Conservation (phyloP, 2,329 filamentous ascomycete genomes). For the Colletotrichum sp. region DNA sequence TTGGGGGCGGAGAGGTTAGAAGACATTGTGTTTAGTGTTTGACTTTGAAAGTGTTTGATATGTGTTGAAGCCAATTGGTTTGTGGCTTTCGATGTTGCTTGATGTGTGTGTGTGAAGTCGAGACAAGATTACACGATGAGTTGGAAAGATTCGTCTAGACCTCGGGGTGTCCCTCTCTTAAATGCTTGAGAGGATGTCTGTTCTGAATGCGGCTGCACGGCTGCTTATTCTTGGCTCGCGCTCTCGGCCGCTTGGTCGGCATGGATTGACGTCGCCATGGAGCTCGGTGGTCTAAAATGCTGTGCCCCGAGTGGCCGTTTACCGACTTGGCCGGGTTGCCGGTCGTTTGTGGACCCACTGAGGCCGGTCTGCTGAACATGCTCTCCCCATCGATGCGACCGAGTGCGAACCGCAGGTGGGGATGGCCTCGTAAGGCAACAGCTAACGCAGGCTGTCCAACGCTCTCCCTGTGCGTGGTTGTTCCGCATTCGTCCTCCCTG, state of each 20-base stretch:
- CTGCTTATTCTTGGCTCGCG: conserved; percentile 5
- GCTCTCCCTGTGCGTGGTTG: neutral
- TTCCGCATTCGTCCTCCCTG: neutral
- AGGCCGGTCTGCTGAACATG: conserved; percentile 10
- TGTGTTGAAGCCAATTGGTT: neutral
- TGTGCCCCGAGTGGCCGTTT: conserved; percentile 20
- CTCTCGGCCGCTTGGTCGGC: conserved; percentile 15
- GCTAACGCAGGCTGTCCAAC: neutral
- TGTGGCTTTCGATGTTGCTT: neutral
- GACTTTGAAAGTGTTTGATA: neutral
- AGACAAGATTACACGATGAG: neutral
- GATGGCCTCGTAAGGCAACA: conserved; percentile 22
- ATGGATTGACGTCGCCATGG: conserved; percentile 16
- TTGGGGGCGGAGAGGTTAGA: neutral
- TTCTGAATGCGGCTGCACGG: conserved; percentile 12
- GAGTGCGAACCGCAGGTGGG: neutral
- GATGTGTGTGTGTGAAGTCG: neutral
- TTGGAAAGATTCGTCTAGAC: neutral
- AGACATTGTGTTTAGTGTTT: neutral
- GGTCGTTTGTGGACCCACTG: conserved; percentile 9
- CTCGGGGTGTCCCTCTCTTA: neutral
- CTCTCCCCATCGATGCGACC: conserved; percentile 1
- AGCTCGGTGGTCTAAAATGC: conserved; percentile 14
- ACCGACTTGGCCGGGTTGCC: conserved; percentile 16
- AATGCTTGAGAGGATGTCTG: conserved; percentile 1